Base-by-base conservation (phyloP, 2,329 filamentous ascomycete genomes). In the Sclerotinia glacialis region DNA sequence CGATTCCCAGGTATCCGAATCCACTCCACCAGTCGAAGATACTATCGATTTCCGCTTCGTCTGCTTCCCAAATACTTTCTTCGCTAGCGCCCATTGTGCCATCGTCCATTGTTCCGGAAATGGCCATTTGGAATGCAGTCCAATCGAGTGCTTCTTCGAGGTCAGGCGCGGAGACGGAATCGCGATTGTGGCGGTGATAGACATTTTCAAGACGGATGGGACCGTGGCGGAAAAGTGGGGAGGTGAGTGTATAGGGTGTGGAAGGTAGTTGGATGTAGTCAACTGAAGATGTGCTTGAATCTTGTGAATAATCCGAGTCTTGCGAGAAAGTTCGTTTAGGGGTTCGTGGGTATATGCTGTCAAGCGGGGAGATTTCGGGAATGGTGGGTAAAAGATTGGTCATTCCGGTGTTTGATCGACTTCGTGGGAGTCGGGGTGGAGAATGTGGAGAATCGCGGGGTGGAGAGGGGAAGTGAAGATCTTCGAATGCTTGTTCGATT, bases 91-190 rank as follows among this genome's bases (percentile, higher is more conserved):
- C 66, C 8, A 55, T 34, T 3, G 62, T 60, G 5, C 83, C 78
- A 69, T 85, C 83, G 40, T 82, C 83, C 2, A 83, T 82, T 6
- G 83, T 84, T 52, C 85, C 85, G 0, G 84, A 77, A 60, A 88
- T 86, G 21, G 86, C 85, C 81, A 87, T 86, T 75, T 89, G 86
- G 73, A 87, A 88, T 4, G 85, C 85, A 7, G 83, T 86, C 85
- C 85, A 88, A 78, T 89, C 85, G 4, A 88, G 75, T 11, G 79
- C 81, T 58, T 83, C 83, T 61, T 85, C 84, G 40, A 68, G 66
- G n/a, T 62, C 34, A 49, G 65, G 21, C 54, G 67, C 1, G 9
- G 56, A 28, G 16, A 61, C 2, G 49, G 66, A 52, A 55, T 69
- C 34, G 58, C 76, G 12, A 72, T 77, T 28, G 75, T 70, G 9